Evolutionary conservation across 2,329 filamentous ascomycete species (phyloP).

Genomic region (Fusarium sp.): DNA sequence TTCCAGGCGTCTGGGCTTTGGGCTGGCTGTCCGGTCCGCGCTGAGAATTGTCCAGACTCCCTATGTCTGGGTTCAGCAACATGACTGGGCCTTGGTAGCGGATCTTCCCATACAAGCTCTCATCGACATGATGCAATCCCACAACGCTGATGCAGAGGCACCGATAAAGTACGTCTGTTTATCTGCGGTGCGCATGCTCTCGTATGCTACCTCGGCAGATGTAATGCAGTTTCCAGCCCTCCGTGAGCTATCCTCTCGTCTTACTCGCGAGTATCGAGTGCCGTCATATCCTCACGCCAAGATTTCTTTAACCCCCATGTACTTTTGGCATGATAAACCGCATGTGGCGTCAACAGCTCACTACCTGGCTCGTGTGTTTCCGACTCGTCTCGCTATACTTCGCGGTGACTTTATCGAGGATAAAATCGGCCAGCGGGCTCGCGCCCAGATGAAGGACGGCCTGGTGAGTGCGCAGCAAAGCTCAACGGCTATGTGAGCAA

Average conservation of each 20-base stretch:
- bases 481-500: accelerated
- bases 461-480: constrained; percentile 25
- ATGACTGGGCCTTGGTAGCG: constrained; percentile 63
- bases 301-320: constrained; percentile 64
- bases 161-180: constrained; percentile 66
- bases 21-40: constrained; percentile 63
- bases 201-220: constrained; percentile 61
- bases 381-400: constrained; percentile 60
- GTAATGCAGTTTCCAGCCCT: constrained; percentile 57
- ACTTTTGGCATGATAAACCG: constrained; percentile 70
- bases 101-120: constrained; percentile 58
- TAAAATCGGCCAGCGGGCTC: constrained; percentile 63
- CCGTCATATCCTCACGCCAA: constrained; percentile 8
- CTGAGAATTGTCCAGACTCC: constrained; percentile 59
- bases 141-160: constrained; percentile 42
- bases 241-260: constrained; percentile 53
- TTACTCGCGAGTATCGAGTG: constrained; percentile 56
- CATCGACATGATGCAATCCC: constrained; percentile 58
- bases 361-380: constrained; percentile 62
- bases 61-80: constrained; percentile 68
- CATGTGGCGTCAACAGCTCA: constrained; percentile 62
- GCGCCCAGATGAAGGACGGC: constrained; percentile 67
- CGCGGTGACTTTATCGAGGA: constrained; percentile 68
- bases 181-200: constrained; percentile 62
- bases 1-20: constrained; percentile 62